A percentile compares a stretch with the other conserved stretches of the same genome.
Evolutionary conservation across 1,284 basidiomycete genomes (phyloP).

Genomic region (Limonomyces culmigenus): DNA sequence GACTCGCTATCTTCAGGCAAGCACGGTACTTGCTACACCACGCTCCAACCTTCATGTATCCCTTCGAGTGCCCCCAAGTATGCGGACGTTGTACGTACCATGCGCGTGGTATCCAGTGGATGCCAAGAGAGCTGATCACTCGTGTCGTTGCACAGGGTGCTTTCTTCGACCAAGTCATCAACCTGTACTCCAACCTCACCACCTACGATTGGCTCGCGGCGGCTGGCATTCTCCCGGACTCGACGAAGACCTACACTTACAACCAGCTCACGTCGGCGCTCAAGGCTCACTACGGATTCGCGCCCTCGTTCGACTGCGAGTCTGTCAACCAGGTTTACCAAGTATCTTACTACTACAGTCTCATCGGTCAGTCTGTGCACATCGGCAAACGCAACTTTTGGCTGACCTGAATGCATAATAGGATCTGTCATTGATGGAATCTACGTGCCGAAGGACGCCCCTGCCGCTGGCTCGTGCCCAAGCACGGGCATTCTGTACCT

Average conservation of each 20-base stretch:
- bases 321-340: constrained; percentile 3
- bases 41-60: constrained; percentile 23
- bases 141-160: too few relatives aligned
- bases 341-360: constrained; percentile 32
- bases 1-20: too few relatives aligned
- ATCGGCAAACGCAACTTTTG: constrained; percentile 48
- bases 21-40: constrained; percentile 62
- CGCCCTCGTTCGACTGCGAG: constrained; percentile 3
- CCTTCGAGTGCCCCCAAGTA: constrained; percentile 37
- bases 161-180: constrained; percentile 52
- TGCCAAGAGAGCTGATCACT: constrained; percentile 46
- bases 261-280: constrained; percentile 40
- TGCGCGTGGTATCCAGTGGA: constrained; percentile 35
- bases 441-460: constrained; percentile 49
- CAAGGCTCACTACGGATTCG: constrained; percentile 26
- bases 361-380: constrained; percentile 32
- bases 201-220: constrained; percentile 55
- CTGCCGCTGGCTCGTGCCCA: constrained; percentile 31
- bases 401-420: constrained; percentile 44
- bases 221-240: constrained; percentile 56
- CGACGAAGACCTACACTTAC: constrained; percentile 37
- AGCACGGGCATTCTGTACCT: constrained; percentile 45
- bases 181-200: constrained; percentile 50
- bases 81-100: constrained; percentile 22
- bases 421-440: constrained; percentile 50